These are phyloP conservation scores for Neurospora sp. DNA, from an alignment of 495 filamentous ascomycete genomes.

Conservation along the genomic window DNA sequence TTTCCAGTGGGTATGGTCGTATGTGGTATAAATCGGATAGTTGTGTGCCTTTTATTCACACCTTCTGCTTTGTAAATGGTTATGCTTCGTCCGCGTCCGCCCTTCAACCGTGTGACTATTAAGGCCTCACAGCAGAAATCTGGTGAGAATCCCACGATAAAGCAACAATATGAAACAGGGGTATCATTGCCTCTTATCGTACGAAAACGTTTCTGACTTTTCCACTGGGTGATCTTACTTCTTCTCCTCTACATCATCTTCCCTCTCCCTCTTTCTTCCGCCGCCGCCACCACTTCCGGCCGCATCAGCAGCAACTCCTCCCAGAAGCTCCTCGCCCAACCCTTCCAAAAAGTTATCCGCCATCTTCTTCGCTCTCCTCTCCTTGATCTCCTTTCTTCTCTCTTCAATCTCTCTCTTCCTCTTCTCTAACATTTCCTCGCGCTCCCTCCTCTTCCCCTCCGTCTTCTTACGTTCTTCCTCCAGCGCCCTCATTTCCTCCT, in stretches of 20 bases:
- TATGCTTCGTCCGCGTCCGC: neutral
- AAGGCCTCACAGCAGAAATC: neutral
- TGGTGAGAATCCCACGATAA: neutral
- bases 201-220: neutral
- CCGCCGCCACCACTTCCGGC: neutral
- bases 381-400: slow-evolving; percentile 41
- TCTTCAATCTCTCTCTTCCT: slow-evolving; percentile 42
- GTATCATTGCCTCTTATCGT: neutral
- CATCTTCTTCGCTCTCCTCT: slow-evolving; percentile 51
- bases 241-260: neutral
- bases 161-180: neutral
- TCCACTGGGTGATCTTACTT: neutral
- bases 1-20: slow-evolving; percentile 36
- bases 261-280: neutral
- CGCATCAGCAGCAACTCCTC: neutral
- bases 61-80: neutral
- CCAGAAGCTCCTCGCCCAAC: slow-evolving; percentile 28
- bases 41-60: neutral
- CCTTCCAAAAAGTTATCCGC: slow-evolving; percentile 64
- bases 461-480: slow-evolving; percentile 57
- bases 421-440: slow-evolving; percentile 43
- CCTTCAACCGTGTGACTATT: neutral
- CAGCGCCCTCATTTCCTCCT: slow-evolving; percentile 66
- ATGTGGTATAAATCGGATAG: slow-evolving; percentile 7
- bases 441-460: slow-evolving; percentile 46